Base-by-base conservation (phyloP, 495 filamentous ascomycete species). In the Friedmanniomyces simplex region DNA sequence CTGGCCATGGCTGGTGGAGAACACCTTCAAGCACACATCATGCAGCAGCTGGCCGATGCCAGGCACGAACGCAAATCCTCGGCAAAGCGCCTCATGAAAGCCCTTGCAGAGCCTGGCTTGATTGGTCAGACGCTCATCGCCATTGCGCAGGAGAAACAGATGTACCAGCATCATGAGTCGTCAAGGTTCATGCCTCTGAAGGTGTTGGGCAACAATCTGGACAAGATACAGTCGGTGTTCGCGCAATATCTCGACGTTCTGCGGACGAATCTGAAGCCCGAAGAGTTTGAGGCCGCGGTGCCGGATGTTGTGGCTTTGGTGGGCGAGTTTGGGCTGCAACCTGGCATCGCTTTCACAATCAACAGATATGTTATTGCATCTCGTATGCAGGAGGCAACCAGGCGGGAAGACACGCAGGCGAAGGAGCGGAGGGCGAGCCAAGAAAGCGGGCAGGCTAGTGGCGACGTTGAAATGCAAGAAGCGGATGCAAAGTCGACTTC, bases 211-310 rank as follows among this genome's bases (percentile, higher is more conserved):
- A 85, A 87, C 55, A 80, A 95, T 50, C 82, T 94, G 50, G 94
- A 99, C 64, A 88, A 94, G 67, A 86, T 95, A 26, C 88, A 95
- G 60, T 78, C 82, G 25, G 80, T 91, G 37, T 79, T 97, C 11
- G 78, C 79, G 18, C 91, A 96, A 63, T 97, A 93, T 65, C 75
- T 97, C 14, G 93, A 97, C 64, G 73, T 97, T 16, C 77, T 99
- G 46, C 83, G 86, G 56, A 88, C 80, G 66, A 90, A 88, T 65
- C 68, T 97, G 13, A 74, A 84, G 0, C 73, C 81, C 3, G 82
- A 85, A 30, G 83, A 93, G 36, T 97, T 96, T 61, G 86, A 94
- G 66, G 74, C 75, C 7, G 79, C 84, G 41, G 81, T 97, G n/a
- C 94, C 94, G 1, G 80, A 79, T 46, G 76, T 95, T 45, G 69